Conservation (phyloP, 2,329 filamentous ascomycete genomes). For the Colletotrichum salicis region DNA sequence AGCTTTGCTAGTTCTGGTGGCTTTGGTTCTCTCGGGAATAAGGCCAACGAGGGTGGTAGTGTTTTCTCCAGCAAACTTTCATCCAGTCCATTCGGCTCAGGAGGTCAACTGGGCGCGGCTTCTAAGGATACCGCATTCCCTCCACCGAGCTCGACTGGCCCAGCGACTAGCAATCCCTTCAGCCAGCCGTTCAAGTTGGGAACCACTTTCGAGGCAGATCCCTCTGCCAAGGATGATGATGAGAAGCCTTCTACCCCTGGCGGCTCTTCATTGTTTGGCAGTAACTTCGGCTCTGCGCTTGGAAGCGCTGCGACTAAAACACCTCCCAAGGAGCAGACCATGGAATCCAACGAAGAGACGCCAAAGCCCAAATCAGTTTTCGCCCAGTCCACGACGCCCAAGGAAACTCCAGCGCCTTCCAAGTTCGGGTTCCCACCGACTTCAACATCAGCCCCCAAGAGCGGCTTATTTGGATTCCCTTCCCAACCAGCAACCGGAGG, state of each 20-base stretch:
- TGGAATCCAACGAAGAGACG: conserved; percentile 53
- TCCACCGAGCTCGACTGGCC: conserved; percentile 40
- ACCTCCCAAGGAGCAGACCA: conserved; percentile 62
- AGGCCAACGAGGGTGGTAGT: conserved; percentile 46
- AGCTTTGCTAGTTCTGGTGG: conserved; percentile 65
- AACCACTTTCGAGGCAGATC: conserved; percentile 74
- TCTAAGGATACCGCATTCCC: conserved; percentile 53
- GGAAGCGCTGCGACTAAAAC: conserved; percentile 56
- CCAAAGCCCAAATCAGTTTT: conserved; percentile 48
- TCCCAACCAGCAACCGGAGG: conserved; percentile 42
- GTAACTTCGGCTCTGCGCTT: conserved; percentile 69
- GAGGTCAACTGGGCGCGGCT: conserved; percentile 45
- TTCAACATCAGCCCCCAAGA: conserved; percentile 35
- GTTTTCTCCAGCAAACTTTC: conserved; percentile 54
- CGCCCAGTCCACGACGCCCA: conserved; percentile 57
- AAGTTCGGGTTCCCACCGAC: conserved; percentile 54
- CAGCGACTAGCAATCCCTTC: conserved; percentile 45
- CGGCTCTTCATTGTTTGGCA: conserved; percentile 68
- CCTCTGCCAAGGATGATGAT: conserved; percentile 68
- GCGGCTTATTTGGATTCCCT: conserved; percentile 49
- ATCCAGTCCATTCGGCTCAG: conserved; percentile 45
- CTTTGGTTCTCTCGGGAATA: conserved; percentile 61
- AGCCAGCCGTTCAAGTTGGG: conserved; percentile 71
- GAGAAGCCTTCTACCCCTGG: conserved; percentile 57
- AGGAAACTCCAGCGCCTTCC: conserved; percentile 60